Base-by-base conservation (phyloP, 73 alveolate species). In the Paraurostyla sp. region DNA sequence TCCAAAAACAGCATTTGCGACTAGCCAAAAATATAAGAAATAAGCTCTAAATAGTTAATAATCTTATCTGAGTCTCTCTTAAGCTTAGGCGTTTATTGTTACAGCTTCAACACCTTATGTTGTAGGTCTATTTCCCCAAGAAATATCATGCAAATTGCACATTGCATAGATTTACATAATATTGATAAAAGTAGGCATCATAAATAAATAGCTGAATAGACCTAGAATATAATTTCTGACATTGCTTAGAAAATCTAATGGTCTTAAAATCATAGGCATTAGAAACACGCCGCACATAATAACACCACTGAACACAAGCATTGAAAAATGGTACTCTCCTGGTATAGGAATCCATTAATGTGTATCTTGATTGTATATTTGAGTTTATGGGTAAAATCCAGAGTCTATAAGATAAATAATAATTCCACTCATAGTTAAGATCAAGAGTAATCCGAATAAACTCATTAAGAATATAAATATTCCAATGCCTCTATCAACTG, bases 101-200 rank as follows among this genome's bases (percentile, higher is more conserved):
- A 78, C 80, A 29, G 78, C 78, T 32, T 78, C 78, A 15, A 54
- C 69, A 15, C 89, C 89, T n/a, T 49, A 25, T 4, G 80, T 69
- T 36, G 88, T 54, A 0, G 97, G 95, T 59, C 97, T 89, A 42
- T 89, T 91, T 4, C 97, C 97, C 97, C 97, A 93, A 33, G 96
- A 71, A 38, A 85, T 59, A 58, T 93, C 97, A 56, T 91, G 95
- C 23, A 91, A 45, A 76, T 93, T 93, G 52, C 92, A 91, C 76
- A 91, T 83, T n/a, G 95, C 89, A 78, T 91, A 90, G 54, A 91
- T 91, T 51, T 84, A 46, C 75, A 93, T 73, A 20, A 93, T 51
- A 43, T 63, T 93, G 78, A 71, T 75, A 78, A 58, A 93, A 0
- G 94, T 78, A 0, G 97, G 97, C 76, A 87, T 87, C 69, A 91